These are phyloP conservation scores for Fagopyrum tataricum DNA, from an alignment of 148 eudicot genomes.

Conservation along the genomic window DNA sequence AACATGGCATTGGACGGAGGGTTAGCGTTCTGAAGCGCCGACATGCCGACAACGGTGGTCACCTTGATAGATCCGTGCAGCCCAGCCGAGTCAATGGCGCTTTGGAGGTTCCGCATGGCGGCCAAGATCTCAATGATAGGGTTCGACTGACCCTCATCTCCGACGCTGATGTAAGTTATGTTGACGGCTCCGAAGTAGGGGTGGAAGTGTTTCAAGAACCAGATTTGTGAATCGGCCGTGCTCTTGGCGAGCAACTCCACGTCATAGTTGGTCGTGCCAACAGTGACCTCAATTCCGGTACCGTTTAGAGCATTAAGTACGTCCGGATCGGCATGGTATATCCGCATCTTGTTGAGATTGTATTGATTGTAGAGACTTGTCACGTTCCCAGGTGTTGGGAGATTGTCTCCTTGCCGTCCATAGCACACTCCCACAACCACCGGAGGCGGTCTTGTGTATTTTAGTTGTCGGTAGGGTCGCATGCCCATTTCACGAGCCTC, in stretches of 20 bases:
- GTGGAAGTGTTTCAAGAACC: constrained; percentile 28
- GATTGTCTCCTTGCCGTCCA: constrained; percentile 42
- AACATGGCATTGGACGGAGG: constrained; percentile 38
- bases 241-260: constrained; percentile 22
- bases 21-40: constrained; percentile 23
- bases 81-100: constrained; percentile 15
- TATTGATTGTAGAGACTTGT: constrained; percentile 23
- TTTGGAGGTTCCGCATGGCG: constrained; percentile 44
- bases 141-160: constrained; percentile 38
- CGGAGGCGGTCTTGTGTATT: too few relatives aligned
- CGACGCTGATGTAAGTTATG: constrained; percentile 38
- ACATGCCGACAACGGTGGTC: constrained; percentile 35
- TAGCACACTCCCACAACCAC: constrained; percentile 29
- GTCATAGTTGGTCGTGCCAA: constrained; percentile 36
- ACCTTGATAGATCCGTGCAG: constrained; percentile 21
- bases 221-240: constrained; percentile 26
- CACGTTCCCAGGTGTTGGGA: constrained; percentile 36
- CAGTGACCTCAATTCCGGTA: constrained; percentile 28
- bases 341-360: constrained; percentile 27
- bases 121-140: constrained; percentile 23
- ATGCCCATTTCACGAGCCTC: too few relatives aligned
- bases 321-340: constrained; percentile 38
- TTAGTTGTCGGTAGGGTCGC: too few relatives aligned
- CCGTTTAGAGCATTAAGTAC: constrained; percentile 45
- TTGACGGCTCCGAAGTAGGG: constrained; percentile 25